These are phyloP conservation scores for Fusarium haematococcum DNA, from an alignment of 2,329 filamentous ascomycete genomes.

Conservation along the genomic window DNA sequence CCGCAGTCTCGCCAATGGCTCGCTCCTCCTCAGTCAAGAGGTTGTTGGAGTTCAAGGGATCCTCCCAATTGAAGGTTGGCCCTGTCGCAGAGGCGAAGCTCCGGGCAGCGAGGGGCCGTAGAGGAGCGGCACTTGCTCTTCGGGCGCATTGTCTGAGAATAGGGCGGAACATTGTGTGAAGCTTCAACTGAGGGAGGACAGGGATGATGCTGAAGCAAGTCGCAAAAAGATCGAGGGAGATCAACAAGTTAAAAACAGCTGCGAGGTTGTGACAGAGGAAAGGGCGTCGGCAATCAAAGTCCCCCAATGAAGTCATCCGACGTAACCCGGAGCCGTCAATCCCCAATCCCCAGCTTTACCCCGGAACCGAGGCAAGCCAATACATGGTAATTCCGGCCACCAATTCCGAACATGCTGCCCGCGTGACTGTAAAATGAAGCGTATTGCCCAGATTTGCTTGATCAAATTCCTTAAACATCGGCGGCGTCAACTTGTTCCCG, in stretches of 20 bases:
- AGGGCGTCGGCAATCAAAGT: conserved; percentile 39
- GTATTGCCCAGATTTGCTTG: conserved; percentile 17
- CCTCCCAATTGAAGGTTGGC: conserved; percentile 85
- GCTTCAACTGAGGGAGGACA: background rate
- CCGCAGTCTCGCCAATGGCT: conserved; percentile 89
- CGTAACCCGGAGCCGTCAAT: conserved; percentile 44
- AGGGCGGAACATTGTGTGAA: conserved; percentile 47
- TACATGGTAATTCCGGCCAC: conserved; percentile 9
- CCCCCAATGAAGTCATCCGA: conserved; percentile 47
- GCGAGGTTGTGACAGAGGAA: conserved; percentile 25
- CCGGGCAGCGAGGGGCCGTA: conserved; percentile 45
- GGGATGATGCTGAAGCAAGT: background rate
- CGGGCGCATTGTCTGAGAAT: conserved; percentile 46
- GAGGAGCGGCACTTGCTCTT: conserved; percentile 37
- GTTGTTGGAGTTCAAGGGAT: conserved; percentile 81
- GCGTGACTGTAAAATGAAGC: conserved; percentile 17
- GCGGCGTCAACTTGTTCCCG: conserved; percentile 23
- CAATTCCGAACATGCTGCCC: conserved; percentile 6
- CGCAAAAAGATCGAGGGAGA: background rate
- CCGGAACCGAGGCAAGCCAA: conserved; percentile 38
- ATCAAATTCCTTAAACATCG: conserved; percentile 9
- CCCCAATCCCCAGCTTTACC: conserved; percentile 41
- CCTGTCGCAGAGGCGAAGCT: conserved; percentile 52
- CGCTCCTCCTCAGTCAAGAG: conserved; percentile 90
- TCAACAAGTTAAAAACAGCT: conserved; percentile 33